phyloP scores from a whole-genome alignment of 2,329 filamentous ascomycete genomes.

The Fusarium sp. region DNA sequence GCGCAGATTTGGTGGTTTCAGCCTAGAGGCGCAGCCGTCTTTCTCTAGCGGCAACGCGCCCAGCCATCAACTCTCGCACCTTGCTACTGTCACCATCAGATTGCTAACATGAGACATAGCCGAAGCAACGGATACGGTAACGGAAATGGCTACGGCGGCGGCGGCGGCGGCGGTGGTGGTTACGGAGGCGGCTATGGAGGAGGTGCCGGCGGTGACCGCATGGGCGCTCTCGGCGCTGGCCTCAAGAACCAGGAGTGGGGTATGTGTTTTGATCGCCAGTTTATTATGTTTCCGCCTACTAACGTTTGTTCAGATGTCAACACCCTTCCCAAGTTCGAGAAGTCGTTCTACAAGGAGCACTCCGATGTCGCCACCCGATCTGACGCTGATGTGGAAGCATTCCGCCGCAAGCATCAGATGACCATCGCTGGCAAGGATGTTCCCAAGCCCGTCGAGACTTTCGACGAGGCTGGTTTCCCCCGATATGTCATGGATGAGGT shows the following conservation, averaged over 20 bases:
- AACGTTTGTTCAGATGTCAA: constrained; percentile 71
- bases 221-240: constrained; percentile 89
- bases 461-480: constrained; percentile 97
- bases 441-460: constrained; percentile 94
- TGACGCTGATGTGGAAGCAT: constrained; percentile 84
- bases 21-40: constrained; percentile 25
- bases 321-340: constrained; percentile 94
- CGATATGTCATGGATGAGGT: constrained; percentile 98
- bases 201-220: constrained; percentile 87
- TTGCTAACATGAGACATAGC: constrained; percentile 59
- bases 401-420: constrained; percentile 88
- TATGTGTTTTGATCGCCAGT: constrained; percentile 63
- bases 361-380: constrained; percentile 81
- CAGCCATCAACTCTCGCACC: constrained; percentile 25
- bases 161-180: constrained; percentile 52
- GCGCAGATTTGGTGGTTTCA: constrained; percentile 32
- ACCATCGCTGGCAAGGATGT: constrained; percentile 83
- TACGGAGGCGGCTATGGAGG: constrained; percentile 57
- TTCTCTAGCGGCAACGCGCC: constrained; percentile 16
- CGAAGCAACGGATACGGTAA: constrained; percentile 61
- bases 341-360: constrained; percentile 99
- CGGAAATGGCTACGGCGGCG: constrained; percentile 50
- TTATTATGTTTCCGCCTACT: constrained; percentile 49
- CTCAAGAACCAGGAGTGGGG: constrained; percentile 92
- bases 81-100: constrained; percentile 12